Evolutionary conservation across 345 rosid species (phyloP), one percentile per base, ranked within the genome.

Genomic region (Trapa bicornis): DNA sequence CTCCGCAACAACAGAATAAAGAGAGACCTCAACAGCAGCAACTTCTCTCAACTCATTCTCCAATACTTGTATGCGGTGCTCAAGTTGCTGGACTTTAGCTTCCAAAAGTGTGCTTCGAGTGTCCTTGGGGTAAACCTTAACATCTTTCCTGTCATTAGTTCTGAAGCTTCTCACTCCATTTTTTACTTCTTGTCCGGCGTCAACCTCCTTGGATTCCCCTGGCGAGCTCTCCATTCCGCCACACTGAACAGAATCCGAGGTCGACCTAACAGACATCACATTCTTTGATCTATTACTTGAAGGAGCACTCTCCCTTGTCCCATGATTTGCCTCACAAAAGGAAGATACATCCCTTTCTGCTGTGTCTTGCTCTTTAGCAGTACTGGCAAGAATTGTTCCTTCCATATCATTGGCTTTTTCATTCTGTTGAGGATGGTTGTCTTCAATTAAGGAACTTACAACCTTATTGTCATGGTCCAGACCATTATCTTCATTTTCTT

Each of bases 1-100:
- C 77, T 93, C 97, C 29, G 96, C 94, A 67, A 84, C 86, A 58
- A 93, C 87, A 0, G 96, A 85, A 76, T 85, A 92, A 70, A 93
- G 87, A 78, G 98, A 85, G 78, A 88, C 89, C 83, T 93, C 96
- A 13, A 82, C 68, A 15, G 88, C 94, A 76, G 96, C 98, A 76
- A 89, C 89, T 87, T 93, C 98, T 77, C 86, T 74, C 73, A 93
- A 74, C 81, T 93, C 98, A 66, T 87, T 84, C 75, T 93, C 98
- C 56, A 89, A 96, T 84, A 80, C 78, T 71, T 82, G 80, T 66
- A 89, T 82, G 73, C 73, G 84, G 75, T 61, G 74, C 81, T 88
- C 94, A 84, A 87, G 73, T 69, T 79, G 81, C 76, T 82, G 87
- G 70, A 87, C 71, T 82, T 87, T 93, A 73, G 73, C 75, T 68